Percentiles rank a stretch among this genome's conserved stretches.
Conservation (phyloP, 2,329 filamentous ascomycete species). For the Nothophaeocryptopus gaeumannii region DNA sequence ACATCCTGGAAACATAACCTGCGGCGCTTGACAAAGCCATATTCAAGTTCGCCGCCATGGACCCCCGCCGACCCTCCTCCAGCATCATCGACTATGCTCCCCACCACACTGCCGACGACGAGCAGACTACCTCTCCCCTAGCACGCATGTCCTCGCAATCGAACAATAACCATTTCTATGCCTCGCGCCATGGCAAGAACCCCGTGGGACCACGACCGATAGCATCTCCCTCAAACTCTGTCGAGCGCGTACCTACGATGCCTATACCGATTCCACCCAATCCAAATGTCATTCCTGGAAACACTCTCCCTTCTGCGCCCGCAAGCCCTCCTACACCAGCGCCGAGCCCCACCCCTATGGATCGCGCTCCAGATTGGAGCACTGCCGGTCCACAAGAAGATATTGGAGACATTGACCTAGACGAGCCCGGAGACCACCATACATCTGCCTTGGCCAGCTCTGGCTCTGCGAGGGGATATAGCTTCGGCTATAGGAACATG, state of each 20-base stretch:
- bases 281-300: conserved; percentile 53
- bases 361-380: conserved; percentile 69
- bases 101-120: conserved; percentile 17
- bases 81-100: conserved; percentile 31
- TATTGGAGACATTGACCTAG: conserved; percentile 53
- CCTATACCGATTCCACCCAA: conserved; percentile 48
- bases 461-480: conserved; percentile 26
- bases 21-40: too few relatives aligned
- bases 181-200: conserved; percentile 34
- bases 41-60: too few relatives aligned
- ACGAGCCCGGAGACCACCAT: conserved; percentile 24
- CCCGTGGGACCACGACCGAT: conserved; percentile 45
- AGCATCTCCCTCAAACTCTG: conserved; percentile 39
- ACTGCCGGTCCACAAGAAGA: conserved; percentile 77
- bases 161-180: conserved; percentile 34
- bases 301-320: conserved; percentile 62
- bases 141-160: conserved; percentile 32
- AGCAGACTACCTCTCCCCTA: conserved; percentile 25
- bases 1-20: too few relatives aligned
- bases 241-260: conserved; percentile 31
- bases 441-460: conserved; percentile 25
- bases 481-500: conserved; percentile 63
- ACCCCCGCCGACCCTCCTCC: conserved; percentile 21
- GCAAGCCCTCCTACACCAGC: conserved; percentile 66
- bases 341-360: conserved; percentile 62